Conservation (phyloP, 495 filamentous ascomycete species). For the Pyronema domesticum region DNA sequence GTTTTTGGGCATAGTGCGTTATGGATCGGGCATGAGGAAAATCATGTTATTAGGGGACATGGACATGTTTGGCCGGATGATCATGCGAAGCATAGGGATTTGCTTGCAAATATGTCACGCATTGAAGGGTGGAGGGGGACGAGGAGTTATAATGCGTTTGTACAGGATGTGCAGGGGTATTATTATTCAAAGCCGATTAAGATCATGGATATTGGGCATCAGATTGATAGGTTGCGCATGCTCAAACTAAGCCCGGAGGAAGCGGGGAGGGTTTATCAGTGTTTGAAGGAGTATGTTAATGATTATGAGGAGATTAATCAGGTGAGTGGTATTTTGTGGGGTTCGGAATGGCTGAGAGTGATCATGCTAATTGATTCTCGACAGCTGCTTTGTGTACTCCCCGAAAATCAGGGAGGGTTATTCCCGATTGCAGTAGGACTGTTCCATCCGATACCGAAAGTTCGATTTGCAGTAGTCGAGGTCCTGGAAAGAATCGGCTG, state of each 20-base stretch:
- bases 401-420: slow-evolving; percentile 72
- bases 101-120: slow-evolving; percentile 71
- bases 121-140: slow-evolving; percentile 96
- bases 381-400: slow-evolving; percentile 49
- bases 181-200: slow-evolving; percentile 60
- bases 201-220: slow-evolving; percentile 68
- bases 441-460: slow-evolving; percentile 73
- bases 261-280: slow-evolving; percentile 60
- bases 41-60: slow-evolving; percentile 57
- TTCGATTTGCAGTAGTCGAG: slow-evolving; percentile 58
- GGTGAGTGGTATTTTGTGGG: slow-evolving; percentile 25
- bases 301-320: slow-evolving; percentile 81
- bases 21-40: slow-evolving; percentile 64
- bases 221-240: slow-evolving; percentile 73
- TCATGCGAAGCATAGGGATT: slow-evolving; percentile 55
- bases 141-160: slow-evolving; percentile 83
- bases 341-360: too few species aligned
- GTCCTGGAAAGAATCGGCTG: slow-evolving; percentile 64
- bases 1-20: slow-evolving; percentile 83
- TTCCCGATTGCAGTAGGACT: slow-evolving; percentile 85
- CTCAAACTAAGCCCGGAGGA: slow-evolving; percentile 54
- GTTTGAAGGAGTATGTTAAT: slow-evolving; percentile 55
- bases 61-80: slow-evolving; percentile 93
- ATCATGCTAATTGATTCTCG: background rate
- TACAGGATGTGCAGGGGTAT: slow-evolving; percentile 46